Percentiles rank a stretch among this genome's conserved stretches.
phyloP scores from a whole-genome alignment of 805 yeast species.

The Komagataella phaffii region DNA sequence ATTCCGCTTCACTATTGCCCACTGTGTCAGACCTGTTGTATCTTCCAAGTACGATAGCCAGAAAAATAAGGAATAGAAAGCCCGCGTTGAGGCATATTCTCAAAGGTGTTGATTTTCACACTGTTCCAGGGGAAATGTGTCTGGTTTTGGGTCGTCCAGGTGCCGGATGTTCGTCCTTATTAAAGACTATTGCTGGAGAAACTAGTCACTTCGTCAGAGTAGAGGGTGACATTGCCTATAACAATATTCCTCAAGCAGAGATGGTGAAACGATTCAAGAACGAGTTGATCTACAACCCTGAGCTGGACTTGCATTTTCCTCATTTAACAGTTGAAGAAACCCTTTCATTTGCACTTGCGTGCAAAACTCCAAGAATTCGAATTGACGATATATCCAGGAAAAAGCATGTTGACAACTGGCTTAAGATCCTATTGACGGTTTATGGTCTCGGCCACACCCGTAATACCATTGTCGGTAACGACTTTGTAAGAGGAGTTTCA shows the following conservation, averaged over 20 bases:
- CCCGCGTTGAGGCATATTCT: slow-evolving; percentile 1
- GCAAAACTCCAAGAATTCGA: slow-evolving; percentile 51
- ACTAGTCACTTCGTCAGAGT: slow-evolving; percentile 27
- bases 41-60: slow-evolving; percentile 9
- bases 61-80: not conserved
- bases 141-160: slow-evolving; percentile 67
- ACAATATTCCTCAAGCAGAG: slow-evolving; percentile 44
- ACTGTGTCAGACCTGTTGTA: slow-evolving; percentile 30
- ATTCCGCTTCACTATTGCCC: slow-evolving; percentile 26
- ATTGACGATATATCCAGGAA: slow-evolving; percentile 30
- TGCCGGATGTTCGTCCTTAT: slow-evolving; percentile 65
- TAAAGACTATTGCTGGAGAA: slow-evolving; percentile 49
- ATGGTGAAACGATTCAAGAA: slow-evolving; percentile 45
- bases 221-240: slow-evolving; percentile 46
- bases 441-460: slow-evolving; percentile 50
- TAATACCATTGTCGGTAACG: slow-evolving; percentile 30
- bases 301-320: slow-evolving; percentile 64
- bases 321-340: slow-evolving; percentile 67
- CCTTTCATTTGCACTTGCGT: slow-evolving; percentile 52
- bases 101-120: not conserved
- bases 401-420: slow-evolving; percentile 30
- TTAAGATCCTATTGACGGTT: slow-evolving; percentile 26
- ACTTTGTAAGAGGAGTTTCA: slow-evolving; percentile 47
- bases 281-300: slow-evolving; percentile 45
- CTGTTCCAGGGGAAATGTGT: slow-evolving; percentile 51